Evolutionary conservation across 305 asterid genomes (phyloP), one percentile per base, ranked within the genome.

Genomic region (Plantago lanceolata): DNA sequence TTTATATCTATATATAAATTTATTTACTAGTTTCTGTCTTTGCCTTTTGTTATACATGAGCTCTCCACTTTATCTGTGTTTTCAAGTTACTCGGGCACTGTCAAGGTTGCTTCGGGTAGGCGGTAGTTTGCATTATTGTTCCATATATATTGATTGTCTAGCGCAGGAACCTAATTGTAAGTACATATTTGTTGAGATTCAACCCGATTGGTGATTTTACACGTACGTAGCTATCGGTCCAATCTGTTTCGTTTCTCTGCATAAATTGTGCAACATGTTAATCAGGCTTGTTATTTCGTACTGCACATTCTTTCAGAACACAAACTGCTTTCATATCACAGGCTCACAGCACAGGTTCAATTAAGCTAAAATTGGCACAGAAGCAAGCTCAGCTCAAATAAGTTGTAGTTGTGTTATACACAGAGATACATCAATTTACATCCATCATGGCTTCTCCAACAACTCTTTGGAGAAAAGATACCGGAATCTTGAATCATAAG

Each of bases 401-500:
- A 49, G 2, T 37, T 40, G 15, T 40, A 24, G 28, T 24, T 1
- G 1, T 24, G 3, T 24, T 24, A 24, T 24, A 61, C 57, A 40
- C 45, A 40, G 15, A 40, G 13, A 35, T 3, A 2, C 44, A 35
- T 35, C 45, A 40, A 18, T 40, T 69, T 78, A 77, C 45, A 63
- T 76, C 76, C 82, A 77, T 82, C 82, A 75, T 26, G 82, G 84
- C 58, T 79, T 79, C 73, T 77, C 79, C 2, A 72, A 73, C 65
- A 81, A 67, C 52, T 77, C 85, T 63, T 73, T 79, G 0, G 90
- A 73, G 49, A 81, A 71, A 61, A 81, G 78, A 44, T 79, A 84
- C 29, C 84, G 67, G 68, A 84, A 81, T 56, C 81, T 79, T 20
- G 90, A 75, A 75, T 73, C 71, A 67, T 79, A 81, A 33, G 87